phyloP scores from a whole-genome alignment of 2,329 filamentous ascomycete genomes.

The Epichloe hybrida region DNA sequence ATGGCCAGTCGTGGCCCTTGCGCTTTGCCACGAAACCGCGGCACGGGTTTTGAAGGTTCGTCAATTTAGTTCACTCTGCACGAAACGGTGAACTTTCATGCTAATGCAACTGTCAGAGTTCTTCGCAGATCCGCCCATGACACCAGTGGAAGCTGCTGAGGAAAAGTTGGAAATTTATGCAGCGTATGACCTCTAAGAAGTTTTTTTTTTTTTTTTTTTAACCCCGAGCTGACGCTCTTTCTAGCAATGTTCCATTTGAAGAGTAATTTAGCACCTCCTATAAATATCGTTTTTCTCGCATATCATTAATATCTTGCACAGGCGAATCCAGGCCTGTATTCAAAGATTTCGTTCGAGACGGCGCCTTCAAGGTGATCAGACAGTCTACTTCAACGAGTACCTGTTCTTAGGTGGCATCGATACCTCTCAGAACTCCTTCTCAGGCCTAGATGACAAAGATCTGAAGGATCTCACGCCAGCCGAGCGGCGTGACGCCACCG shows the following conservation, averaged over 20 bases:
- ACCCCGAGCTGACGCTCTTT: neutral
- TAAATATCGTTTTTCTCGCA: neutral
- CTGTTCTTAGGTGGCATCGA: slow-evolving; percentile 74
- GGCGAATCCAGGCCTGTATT: slow-evolving; percentile 75
- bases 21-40: slow-evolving; percentile 28
- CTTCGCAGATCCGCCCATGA: slow-evolving; percentile 68
- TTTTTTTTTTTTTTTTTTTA: neutral
- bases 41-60: slow-evolving; percentile 57
- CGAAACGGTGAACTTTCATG: neutral
- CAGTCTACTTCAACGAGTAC: slow-evolving; percentile 62
- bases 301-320: slow-evolving; percentile 15
- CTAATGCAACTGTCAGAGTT: slow-evolving; percentile 35
- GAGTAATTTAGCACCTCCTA: slow-evolving; percentile 28
- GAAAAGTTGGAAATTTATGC: slow-evolving; percentile 56
- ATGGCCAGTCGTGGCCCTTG: slow-evolving; percentile 22
- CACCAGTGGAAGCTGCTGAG: slow-evolving; percentile 50
- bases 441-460: slow-evolving; percentile 45
- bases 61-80: neutral
- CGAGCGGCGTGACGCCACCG: slow-evolving; percentile 50
- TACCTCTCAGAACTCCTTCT: slow-evolving; percentile 41
- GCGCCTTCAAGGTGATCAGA: slow-evolving; percentile 51
- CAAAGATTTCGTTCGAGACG: slow-evolving; percentile 67
- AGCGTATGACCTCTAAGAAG: slow-evolving; percentile 29
- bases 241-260: slow-evolving; percentile 30
- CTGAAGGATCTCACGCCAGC: slow-evolving; percentile 37